Conservation (phyloP, 169 alveolate genomes). For the Blepharisma undulans region DNA sequence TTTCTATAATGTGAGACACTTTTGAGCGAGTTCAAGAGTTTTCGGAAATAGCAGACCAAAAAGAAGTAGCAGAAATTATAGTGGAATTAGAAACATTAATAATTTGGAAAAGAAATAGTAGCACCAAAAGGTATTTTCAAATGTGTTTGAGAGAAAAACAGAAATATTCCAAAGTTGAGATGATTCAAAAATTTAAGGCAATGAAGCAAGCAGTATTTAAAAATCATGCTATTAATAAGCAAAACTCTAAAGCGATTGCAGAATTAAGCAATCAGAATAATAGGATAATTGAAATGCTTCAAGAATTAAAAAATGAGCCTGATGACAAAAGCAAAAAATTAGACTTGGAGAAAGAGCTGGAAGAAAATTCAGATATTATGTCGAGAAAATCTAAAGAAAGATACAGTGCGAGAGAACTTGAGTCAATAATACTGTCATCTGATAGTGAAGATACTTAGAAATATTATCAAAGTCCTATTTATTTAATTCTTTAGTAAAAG, state of each 20-base stretch:
- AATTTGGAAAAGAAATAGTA: not conserved
- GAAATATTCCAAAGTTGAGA: not conserved
- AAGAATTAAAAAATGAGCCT: not conserved
- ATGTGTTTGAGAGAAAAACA: not conserved
- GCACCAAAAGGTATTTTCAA: not conserved
- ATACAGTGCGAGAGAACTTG: not conserved
- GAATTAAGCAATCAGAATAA: not conserved
- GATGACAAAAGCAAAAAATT: not conserved
- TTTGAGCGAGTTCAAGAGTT: slow-evolving; percentile 8
- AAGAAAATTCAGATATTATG: not conserved
- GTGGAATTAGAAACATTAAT: not conserved
- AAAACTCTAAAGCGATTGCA: not conserved
- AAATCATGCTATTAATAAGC: not conserved
- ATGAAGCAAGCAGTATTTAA: not conserved
- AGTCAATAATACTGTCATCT: not conserved
- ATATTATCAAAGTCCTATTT: not conserved
- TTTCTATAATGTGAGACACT: slow-evolving; percentile 29
- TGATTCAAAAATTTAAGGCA: not conserved
- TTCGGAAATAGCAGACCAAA: not conserved
- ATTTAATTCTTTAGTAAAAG: not conserved
- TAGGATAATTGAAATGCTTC: not conserved
- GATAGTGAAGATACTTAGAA: not conserved
- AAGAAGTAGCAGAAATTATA: not conserved
- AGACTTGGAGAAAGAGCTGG: not conserved
- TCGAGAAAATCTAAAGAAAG: not conserved